Evolutionary conservation across 1,284 basidiomycete species (phyloP).

Genomic region (Ceratobasidium sp.): DNA sequence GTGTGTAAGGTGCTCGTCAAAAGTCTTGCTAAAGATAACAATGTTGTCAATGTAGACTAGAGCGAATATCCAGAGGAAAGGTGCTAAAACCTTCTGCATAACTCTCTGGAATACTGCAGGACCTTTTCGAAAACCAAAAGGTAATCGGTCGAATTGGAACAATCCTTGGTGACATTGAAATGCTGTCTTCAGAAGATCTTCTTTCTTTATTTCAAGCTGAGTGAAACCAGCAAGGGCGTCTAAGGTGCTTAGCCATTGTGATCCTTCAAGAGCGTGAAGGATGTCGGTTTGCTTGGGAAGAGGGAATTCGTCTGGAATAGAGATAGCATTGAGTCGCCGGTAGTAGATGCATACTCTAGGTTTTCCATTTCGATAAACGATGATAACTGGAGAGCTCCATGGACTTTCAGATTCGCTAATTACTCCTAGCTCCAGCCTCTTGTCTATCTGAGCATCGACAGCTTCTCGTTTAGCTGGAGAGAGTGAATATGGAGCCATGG

Average conservation of each 20-base stretch:
- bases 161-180: constrained; percentile 61
- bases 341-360: constrained; percentile 57
- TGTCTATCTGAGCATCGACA: constrained; percentile 56
- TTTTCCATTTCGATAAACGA: constrained; percentile 56
- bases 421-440: constrained; percentile 55
- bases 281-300: constrained; percentile 60
- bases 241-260: constrained; percentile 57
- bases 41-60: constrained; percentile 66
- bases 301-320: constrained; percentile 61
- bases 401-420: constrained; percentile 58
- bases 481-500: constrained; percentile 52
- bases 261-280: constrained; percentile 56
- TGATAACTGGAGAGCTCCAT: constrained; percentile 56
- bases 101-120: constrained; percentile 61
- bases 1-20: constrained; percentile 57
- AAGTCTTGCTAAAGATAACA: constrained; percentile 56
- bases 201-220: constrained; percentile 56
- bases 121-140: constrained; percentile 61
- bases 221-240: constrained; percentile 61
- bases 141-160: constrained; percentile 61
- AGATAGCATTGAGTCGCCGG: constrained; percentile 56
- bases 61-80: constrained; percentile 60
- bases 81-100: constrained; percentile 59
- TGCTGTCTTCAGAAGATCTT: constrained; percentile 58
- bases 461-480: constrained; percentile 57